Evolutionary conservation across 805 yeast species (phyloP).

Genomic region (Teunomyces kruisii): DNA sequence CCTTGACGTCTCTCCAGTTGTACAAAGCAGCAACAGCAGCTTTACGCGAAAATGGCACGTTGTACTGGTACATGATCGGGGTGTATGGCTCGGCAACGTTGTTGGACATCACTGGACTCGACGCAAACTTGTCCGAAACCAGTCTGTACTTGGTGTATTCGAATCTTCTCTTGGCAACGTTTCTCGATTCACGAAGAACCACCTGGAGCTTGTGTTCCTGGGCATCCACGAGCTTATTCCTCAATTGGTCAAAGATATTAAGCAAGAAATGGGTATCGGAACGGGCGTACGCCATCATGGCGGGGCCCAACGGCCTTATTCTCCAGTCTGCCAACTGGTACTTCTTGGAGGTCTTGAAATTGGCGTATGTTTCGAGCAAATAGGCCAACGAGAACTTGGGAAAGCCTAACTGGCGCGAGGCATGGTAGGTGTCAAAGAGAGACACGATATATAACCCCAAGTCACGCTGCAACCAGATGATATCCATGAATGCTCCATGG

Average conservation of each 20-base stretch:
- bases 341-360: constrained; percentile 86
- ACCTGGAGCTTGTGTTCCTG: constrained; percentile 49
- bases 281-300: constrained; percentile 84
- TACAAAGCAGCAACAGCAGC: constrained; percentile 60
- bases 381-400: constrained; percentile 84
- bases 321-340: constrained; percentile 98
- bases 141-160: constrained; percentile 75
- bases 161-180: constrained; percentile 76
- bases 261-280: constrained; percentile 93
- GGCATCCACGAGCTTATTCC: constrained; percentile 51
- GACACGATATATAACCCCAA: constrained; percentile 88
- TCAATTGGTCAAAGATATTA: constrained; percentile 73
- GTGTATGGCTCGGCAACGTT: constrained; percentile 68
- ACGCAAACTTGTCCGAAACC: constrained; percentile 29
- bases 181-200: constrained; percentile 73
- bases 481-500: constrained; percentile 97
- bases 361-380: constrained; percentile 74
- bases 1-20: constrained; percentile 80
- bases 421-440: constrained; percentile 90
- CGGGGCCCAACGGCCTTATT: constrained; percentile 72
- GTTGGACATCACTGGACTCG: constrained; percentile 45
- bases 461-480: constrained; percentile 95
- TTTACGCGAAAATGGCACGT: constrained; percentile 54
- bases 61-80: constrained; percentile 60
- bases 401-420: constrained; percentile 75